Evolutionary conservation across 768 basidiomycete genomes (phyloP).

Genomic region (Nidularia pulvinata): DNA sequence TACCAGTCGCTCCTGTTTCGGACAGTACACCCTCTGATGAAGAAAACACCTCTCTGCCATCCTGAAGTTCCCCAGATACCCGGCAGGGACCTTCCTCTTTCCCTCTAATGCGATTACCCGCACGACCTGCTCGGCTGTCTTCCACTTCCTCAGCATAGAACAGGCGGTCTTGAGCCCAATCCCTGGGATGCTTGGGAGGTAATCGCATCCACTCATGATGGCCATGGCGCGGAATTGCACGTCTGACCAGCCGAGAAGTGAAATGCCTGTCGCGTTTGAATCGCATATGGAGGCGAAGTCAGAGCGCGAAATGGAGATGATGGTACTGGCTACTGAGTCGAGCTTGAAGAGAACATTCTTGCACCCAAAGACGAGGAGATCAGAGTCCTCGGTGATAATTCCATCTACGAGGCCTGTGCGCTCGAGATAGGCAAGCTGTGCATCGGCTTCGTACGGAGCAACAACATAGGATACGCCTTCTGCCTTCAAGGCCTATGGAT

Average conservation of each 20-base stretch:
- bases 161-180: slow-evolving; percentile 95
- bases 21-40: slow-evolving; percentile 92
- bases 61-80: slow-evolving; percentile 74
- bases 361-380: slow-evolving; percentile 97
- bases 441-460: slow-evolving; percentile 98
- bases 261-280: slow-evolving; percentile 50
- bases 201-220: slow-evolving; percentile 92
- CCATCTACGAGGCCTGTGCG: slow-evolving; percentile 80
- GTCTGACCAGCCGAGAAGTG: slow-evolving; percentile 89
- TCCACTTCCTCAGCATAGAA: slow-evolving; percentile 78
- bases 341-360: slow-evolving; percentile 92
- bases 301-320: slow-evolving; percentile 62
- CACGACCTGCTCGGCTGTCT: slow-evolving; percentile 83
- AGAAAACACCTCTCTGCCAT: slow-evolving; percentile 91
- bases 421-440: slow-evolving; percentile 94
- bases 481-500: slow-evolving; percentile 75
- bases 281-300: slow-evolving; percentile 56
- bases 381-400: slow-evolving; percentile 97
- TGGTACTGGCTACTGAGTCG: slow-evolving; percentile 65
- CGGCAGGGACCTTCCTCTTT: slow-evolving; percentile 75
- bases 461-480: slow-evolving; percentile 86
- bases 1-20: slow-evolving; percentile 60
- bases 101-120: slow-evolving; percentile 79
- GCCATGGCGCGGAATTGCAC: slow-evolving; percentile 92
- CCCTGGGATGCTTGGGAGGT: slow-evolving; percentile 87